Percentiles rank a stretch among this genome's conserved stretches.
phyloP scores from a whole-genome alignment of 176 grass and related monocot genomes.

The Ensete glaucum region DNA sequence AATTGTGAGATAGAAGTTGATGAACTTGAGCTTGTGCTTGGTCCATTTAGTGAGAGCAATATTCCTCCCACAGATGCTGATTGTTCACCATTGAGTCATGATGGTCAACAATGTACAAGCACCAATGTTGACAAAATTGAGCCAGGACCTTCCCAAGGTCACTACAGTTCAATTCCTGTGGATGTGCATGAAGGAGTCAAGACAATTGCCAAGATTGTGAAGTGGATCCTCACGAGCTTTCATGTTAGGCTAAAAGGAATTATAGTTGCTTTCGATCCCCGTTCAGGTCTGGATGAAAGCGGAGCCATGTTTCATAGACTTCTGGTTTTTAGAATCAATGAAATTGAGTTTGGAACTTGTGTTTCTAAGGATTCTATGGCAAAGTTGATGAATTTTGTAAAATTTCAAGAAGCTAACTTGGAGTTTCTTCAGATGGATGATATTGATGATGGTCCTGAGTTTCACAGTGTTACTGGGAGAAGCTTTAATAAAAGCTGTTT shows the following conservation, averaged over 20 bases:
- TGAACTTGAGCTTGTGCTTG: slow-evolving; percentile 75
- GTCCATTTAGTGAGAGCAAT: slow-evolving; percentile 47
- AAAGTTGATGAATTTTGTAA: slow-evolving; percentile 87
- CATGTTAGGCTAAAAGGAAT: slow-evolving; percentile 67
- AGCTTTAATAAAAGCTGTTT: slow-evolving; percentile 26
- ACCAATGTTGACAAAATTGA: slow-evolving; percentile 28
- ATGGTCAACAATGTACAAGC: slow-evolving; percentile 20
- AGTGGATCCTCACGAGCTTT: slow-evolving; percentile 86
- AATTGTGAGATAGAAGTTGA: slow-evolving; percentile 75
- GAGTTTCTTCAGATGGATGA: slow-evolving; percentile 92
- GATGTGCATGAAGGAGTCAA: slow-evolving; percentile 94
- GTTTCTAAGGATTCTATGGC: slow-evolving; percentile 43
- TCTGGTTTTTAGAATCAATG: slow-evolving; percentile 80
- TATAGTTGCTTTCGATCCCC: slow-evolving; percentile 80
- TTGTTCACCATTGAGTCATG: slow-evolving; percentile 38
- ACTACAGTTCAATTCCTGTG: slow-evolving; percentile 42
- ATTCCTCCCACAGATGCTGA: slow-evolving; percentile 32
- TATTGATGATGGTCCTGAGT: slow-evolving; percentile 27
- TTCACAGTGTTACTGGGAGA: slow-evolving; percentile 38
- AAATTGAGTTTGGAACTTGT: slow-evolving; percentile 68
- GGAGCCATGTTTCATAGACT: slow-evolving; percentile 36
- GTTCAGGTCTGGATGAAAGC: slow-evolving; percentile 32
- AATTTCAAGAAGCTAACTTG: slow-evolving; percentile 56
- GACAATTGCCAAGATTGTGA: slow-evolving; percentile 82
- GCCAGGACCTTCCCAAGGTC: slow-evolving; percentile 27